Base-by-base conservation (phyloP, 306 rosid species). In the Astragalus glycyphyllos region DNA sequence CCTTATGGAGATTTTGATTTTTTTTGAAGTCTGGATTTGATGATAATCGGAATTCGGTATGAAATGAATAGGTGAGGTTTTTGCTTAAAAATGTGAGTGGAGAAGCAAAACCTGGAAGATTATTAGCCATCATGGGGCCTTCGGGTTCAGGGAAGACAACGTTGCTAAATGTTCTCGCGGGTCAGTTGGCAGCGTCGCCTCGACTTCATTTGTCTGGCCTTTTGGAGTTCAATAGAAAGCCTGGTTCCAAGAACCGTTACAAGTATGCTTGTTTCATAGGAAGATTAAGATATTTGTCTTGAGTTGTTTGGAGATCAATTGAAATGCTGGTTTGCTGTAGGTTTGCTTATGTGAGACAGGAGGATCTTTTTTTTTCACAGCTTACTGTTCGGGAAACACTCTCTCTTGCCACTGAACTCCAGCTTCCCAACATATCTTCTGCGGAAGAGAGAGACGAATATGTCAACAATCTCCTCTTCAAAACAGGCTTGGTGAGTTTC, bases 141-240 rank as follows among this genome's bases (percentile, higher is more conserved):
- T 94, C 97, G 7, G 98, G 97, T 48, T 90, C 98, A 6, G 98
- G 98, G 74, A 94, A 94, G 84, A 94, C 98, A 65, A 89, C 96
- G 11, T 68, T 94, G 89, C 92, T 94, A 7, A 89, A 90, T 73
- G 83, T 90, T 78, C 90, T 94, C 16, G 92, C 95, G 0, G 94
- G 96, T 71, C 96, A 88, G 88, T 84, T 89, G 31, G 56, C 79
- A 16, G 96, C 97, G 17, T 89, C 95, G 5, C 69, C 87, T 5
- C 66, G 86, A 57, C 69, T 89, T 67, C 88, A 80, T 75, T 81
- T 94, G 78, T 83, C 86, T 7, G 98, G 98, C 14, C 48, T 84
- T 58, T 69, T 94, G 84, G 97, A 88, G 84, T 77, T 87, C 84
- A 94, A 89, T 79, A 91, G 96, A 71, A 94, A 78, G 31, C 77